Percentiles rank a stretch among this genome's conserved stretches.
phyloP scores from a whole-genome alignment of 257 asterid species.

The Leonotis leonurus region DNA sequence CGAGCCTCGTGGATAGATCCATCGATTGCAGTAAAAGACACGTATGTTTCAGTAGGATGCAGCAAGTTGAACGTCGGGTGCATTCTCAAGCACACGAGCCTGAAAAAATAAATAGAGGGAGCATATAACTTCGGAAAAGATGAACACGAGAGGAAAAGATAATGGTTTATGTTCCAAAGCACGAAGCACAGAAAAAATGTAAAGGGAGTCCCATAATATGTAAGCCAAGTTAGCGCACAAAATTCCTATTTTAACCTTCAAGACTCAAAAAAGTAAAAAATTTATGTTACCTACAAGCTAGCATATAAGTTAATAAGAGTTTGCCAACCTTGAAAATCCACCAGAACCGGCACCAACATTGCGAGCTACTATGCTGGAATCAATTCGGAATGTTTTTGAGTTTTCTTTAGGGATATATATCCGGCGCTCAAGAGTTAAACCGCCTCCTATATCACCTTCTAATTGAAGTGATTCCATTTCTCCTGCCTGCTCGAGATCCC shows the following conservation, averaged over 20 bases:
- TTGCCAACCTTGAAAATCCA: slow-evolving; percentile 78
- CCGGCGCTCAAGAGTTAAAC: slow-evolving; percentile 55
- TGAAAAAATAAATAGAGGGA: slow-evolving; percentile 20
- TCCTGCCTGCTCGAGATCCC: slow-evolving; percentile 75
- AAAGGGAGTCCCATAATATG: too few species aligned
- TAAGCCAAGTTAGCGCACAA: neutral
- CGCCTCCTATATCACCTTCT: slow-evolving; percentile 93
- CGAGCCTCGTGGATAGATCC: slow-evolving; percentile 67
- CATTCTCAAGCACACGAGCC: slow-evolving; percentile 93
- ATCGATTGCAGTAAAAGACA: slow-evolving; percentile 61
- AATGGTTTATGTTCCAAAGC: neutral
- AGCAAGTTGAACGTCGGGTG: slow-evolving; percentile 71
- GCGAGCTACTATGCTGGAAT: slow-evolving; percentile 67
- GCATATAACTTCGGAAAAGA: neutral
- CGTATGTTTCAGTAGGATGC: slow-evolving; percentile 73
- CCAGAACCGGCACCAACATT: slow-evolving; percentile 97
- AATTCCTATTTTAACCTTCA: neutral
- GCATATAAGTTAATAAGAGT: neutral
- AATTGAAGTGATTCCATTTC: slow-evolving; percentile 67
- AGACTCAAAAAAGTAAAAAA: neutral
- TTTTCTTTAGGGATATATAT: slow-evolving; percentile 54
- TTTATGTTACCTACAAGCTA: neutral
- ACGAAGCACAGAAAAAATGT: neutral
- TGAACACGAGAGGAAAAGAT: neutral
- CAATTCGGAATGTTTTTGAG: slow-evolving; percentile 47